phyloP scores from a whole-genome alignment of 2,329 filamentous ascomycete genomes.

The Trichoderma pleuroti region DNA sequence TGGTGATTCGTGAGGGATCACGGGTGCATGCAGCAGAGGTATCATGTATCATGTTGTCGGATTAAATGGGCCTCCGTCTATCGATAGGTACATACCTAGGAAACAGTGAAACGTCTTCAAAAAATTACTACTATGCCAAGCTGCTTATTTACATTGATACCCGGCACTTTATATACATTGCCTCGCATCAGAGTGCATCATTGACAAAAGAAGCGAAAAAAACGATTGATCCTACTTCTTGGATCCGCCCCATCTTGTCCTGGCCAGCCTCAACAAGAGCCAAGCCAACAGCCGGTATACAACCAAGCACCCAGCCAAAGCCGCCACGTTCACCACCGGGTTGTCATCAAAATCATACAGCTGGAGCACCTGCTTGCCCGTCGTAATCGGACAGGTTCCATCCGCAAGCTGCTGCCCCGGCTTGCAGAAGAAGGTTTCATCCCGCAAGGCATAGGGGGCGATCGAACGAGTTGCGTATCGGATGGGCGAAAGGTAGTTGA shows the following conservation, averaged over 20 bases:
- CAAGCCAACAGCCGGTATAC: conserved; percentile 64
- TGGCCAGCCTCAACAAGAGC: conserved; percentile 51
- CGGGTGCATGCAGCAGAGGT: neutral
- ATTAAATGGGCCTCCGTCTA: neutral
- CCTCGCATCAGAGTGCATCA: neutral
- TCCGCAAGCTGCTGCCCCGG: conserved; percentile 55
- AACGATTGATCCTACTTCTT: neutral
- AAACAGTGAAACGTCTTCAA: neutral
- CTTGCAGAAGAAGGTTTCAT: conserved; percentile 61
- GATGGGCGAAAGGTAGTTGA: conserved; percentile 70
- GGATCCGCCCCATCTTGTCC: conserved; percentile 49
- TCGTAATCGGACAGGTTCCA: conserved; percentile 62
- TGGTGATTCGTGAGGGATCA: neutral
- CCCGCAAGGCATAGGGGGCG: conserved; percentile 60
- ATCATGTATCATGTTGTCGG: neutral
- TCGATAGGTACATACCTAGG: neutral
- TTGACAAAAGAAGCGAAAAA: neutral
- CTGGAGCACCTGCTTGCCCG: conserved; percentile 62
- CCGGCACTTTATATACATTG: neutral
- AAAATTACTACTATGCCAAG: neutral
- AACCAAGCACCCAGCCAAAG: conserved; percentile 60
- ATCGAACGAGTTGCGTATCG: conserved; percentile 67
- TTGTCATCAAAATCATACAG: conserved; percentile 65
- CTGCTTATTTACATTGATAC: neutral
- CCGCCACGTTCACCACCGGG: conserved; percentile 58